Evolutionary conservation across 176 grass and related monocot genomes (phyloP).

Genomic region (Oryza glumipatula): DNA sequence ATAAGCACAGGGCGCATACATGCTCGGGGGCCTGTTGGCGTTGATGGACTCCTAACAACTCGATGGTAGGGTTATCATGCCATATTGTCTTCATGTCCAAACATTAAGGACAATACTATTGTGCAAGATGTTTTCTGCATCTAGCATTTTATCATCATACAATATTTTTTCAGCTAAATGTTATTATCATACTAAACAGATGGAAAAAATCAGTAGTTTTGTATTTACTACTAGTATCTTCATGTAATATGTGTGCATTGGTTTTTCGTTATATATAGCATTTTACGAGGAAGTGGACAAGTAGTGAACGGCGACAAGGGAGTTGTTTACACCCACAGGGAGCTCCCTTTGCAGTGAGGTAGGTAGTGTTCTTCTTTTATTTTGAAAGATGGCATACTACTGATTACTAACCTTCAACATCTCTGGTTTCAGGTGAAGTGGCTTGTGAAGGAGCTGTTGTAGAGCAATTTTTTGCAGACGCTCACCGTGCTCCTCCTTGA

Average conservation of each 20-base stretch:
- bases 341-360: constrained; percentile 74
- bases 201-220: not conserved
- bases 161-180: not conserved
- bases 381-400: not conserved
- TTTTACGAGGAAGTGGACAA: constrained; percentile 90
- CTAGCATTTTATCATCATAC: not conserved
- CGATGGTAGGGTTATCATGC: constrained; percentile 66
- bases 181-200: not conserved
- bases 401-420: not conserved
- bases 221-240: not conserved
- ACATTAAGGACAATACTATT: not conserved
- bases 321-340: constrained; percentile 89
- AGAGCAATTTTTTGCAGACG: constrained; percentile 25
- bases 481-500: not conserved
- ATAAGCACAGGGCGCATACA: constrained; percentile 99
- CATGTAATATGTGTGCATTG: constrained; percentile 5
- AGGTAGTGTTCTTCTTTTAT: not conserved
- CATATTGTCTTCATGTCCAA: not conserved
- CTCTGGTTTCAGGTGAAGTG: constrained; percentile 27
- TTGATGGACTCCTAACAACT: constrained; percentile 90
- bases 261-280: constrained; percentile 50
- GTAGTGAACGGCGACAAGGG: constrained; percentile 91
- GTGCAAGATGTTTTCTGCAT: not conserved
- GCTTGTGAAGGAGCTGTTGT: not conserved
- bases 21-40: constrained; percentile 98